phyloP scores from a whole-genome alignment of 371 early-diverging fungal species.

The Actinomortierella wolfii region DNA sequence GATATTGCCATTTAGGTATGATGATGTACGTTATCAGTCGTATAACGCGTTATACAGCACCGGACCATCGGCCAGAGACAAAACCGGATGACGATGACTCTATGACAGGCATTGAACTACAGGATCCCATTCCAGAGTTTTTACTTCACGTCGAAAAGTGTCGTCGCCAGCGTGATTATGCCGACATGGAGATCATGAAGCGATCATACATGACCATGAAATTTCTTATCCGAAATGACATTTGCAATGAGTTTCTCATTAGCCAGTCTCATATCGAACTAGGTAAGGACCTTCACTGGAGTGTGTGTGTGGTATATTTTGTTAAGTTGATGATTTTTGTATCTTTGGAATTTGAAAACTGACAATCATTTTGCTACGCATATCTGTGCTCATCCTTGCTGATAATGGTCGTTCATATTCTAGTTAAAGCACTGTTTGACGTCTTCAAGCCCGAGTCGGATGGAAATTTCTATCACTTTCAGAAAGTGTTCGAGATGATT shows the following conservation, averaged over 20 bases:
- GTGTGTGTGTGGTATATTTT: background rate
- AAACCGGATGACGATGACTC: too few species aligned
- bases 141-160: slow-evolving; percentile 24
- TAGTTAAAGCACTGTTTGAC: slow-evolving; percentile 41
- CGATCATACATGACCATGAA: slow-evolving; percentile 46
- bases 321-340: too few species aligned
- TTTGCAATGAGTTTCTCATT: slow-evolving; percentile 44
- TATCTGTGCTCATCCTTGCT: too few species aligned
- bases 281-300: slow-evolving; percentile 18
- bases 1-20: slow-evolving; percentile 18
- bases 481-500: slow-evolving; percentile 42
- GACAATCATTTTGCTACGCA: too few species aligned
- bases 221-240: slow-evolving; percentile 31
- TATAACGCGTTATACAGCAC: slow-evolving; percentile 20
- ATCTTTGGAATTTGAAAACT: too few species aligned
- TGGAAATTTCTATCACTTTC: slow-evolving; percentile 45
- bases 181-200: slow-evolving; percentile 39
- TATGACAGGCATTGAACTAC: too few species aligned
- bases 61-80: too few species aligned
- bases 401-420: too few species aligned
- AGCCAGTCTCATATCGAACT: slow-evolving; percentile 28
- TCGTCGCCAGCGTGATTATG: slow-evolving; percentile 26
- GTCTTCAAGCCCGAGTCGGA: slow-evolving; percentile 44
- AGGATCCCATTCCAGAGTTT: slow-evolving; percentile 9
- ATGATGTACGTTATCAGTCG: slow-evolving; percentile 26